Evolutionary conservation across 2,329 filamentous ascomycete species (phyloP), one percentile per base, ranked within the genome.

Genomic region (Scopulariopsis brevicaulis): DNA sequence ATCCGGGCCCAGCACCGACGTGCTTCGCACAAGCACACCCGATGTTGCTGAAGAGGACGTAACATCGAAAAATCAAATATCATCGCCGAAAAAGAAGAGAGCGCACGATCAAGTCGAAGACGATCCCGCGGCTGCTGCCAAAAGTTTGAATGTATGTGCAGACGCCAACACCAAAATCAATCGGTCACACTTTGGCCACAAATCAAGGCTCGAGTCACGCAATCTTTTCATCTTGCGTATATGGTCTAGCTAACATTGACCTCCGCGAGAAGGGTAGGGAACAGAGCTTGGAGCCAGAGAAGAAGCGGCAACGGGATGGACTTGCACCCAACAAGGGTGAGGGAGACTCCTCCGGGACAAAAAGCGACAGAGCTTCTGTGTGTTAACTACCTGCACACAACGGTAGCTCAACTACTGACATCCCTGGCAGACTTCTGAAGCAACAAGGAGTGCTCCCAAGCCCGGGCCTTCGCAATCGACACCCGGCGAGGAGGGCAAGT

Each of bases 71-170:
- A 78, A 83, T 54, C 73, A 77, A 59, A 65, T 83, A 52, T 73
- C 76, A 22, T 85, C 82, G 14, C 83, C 83, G 34, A 86, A 85
- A 73, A 86, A 86, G 75, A 86, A 86, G 73, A 77, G 83, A 62
- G 78, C 75, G 32, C 79, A 81, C 62, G 81, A 83, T 62, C 76
- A 84, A 67, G 70, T 83, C 18, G 82, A 84, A 32, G 73, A 77
- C 54, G 69, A 71, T 55, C 75, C 71, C 63, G 5, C 57, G 22
- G 20, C 50, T 37, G 35, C 20, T 18, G n/a, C 25, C 15, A 28
- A 11, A 8, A 25, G 40, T 4, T 12, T 28, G 22, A 52, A 57
- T 57, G 43, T 53, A 43, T 34, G 52, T 48, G 15, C 7, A 18
- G 4, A 32, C 8, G 28, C 4, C 28, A 32, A 32, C 28, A 4